Base-by-base conservation (phyloP, 1,139 yeast genomes). In the Spathaspora jeffriesii region DNA sequence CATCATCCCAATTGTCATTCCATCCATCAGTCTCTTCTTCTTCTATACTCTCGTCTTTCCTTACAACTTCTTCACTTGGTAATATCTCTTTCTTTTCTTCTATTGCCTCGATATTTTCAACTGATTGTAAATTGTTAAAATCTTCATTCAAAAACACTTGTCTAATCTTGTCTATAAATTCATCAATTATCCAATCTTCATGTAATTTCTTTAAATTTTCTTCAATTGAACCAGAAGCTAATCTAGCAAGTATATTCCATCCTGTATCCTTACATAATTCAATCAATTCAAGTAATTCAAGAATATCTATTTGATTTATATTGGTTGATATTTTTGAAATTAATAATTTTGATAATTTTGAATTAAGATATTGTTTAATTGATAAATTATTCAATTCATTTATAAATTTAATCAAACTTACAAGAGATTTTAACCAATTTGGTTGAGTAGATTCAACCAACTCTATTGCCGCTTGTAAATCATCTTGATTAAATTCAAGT, bases 211-310 rank as follows among this genome's bases (percentile, higher is more conserved):
- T 57, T 48, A 72, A 62, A 42, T 62, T 61, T 11, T 61, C 64
- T 30, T 57, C 52, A 21, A 64, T 53, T 43, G 36, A 58, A 45
- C 42, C 38, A 9, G 21, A 54, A 53, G 27, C 46, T 47, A 63
- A 62, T 13, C 60, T 57, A 13, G 59, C 50, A 15, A 67, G 51
- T 1, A 72, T 54, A 41, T 59, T 57, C 78, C 78, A 73, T 30
- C 62, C 54, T 1, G 65, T 57, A 5, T 51, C 48, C 37, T 53
- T 62, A 39, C 59, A 59, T 48, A 54, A 52, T 22, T 58, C 54
- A 21, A 67, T 50, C n/a, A 73, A 55, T 18, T 58, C 49, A 40
- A 62, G 55, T 50, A 71, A 55, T 43, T 62, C 58, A n/a, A 59
- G 52, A 36, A 65, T 58, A 18, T 34, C 18, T 14, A 71, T 55